Evolutionary conservation across 2,329 filamentous ascomycete species (phyloP).

Genomic region (Gaeumannomyces tritici): DNA sequence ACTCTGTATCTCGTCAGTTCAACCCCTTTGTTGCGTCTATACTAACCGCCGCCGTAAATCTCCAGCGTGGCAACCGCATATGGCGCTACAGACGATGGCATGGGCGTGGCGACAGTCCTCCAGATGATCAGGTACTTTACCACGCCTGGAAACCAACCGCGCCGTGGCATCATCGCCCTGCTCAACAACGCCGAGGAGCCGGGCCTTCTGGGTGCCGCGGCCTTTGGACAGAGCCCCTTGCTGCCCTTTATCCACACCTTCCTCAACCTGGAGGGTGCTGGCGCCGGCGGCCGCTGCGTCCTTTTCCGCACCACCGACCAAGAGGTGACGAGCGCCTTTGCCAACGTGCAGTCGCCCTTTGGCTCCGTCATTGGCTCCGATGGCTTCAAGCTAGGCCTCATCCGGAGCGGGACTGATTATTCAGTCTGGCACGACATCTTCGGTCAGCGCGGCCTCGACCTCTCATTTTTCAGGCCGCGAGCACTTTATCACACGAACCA

Average conservation of each 20-base stretch:
- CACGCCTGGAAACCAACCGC: conserved; percentile 58
- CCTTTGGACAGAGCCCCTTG: conserved; percentile 75
- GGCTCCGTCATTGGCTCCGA: conserved; percentile 75
- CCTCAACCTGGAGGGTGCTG: conserved; percentile 89
- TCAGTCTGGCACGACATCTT: conserved; percentile 67
- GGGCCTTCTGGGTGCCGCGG: conserved; percentile 75
- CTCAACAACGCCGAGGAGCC: conserved; percentile 97
- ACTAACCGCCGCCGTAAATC: neutral
- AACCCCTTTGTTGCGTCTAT: neutral
- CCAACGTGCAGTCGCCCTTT: conserved; percentile 63
- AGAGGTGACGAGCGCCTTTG: conserved; percentile 75
- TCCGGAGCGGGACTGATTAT: conserved; percentile 86
- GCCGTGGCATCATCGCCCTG: conserved; percentile 70
- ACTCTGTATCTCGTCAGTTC: neutral
- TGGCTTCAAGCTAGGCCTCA: conserved; percentile 69
- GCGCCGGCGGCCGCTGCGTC: conserved; percentile 78
- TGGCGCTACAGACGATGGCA: conserved; percentile 88
- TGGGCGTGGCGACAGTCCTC: conserved; percentile 77
- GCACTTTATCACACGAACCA: conserved; percentile 85
- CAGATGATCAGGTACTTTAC: conserved; percentile 86
- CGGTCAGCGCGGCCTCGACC: conserved; percentile 79
- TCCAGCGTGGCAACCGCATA: conserved; percentile 69
- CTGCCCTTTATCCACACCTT: conserved; percentile 77
- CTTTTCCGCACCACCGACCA: conserved; percentile 83
- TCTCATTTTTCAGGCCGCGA: conserved; percentile 83